phyloP scores from a whole-genome alignment of 495 filamentous ascomycete species.

The Lasiosphaeriaceae sp. region DNA sequence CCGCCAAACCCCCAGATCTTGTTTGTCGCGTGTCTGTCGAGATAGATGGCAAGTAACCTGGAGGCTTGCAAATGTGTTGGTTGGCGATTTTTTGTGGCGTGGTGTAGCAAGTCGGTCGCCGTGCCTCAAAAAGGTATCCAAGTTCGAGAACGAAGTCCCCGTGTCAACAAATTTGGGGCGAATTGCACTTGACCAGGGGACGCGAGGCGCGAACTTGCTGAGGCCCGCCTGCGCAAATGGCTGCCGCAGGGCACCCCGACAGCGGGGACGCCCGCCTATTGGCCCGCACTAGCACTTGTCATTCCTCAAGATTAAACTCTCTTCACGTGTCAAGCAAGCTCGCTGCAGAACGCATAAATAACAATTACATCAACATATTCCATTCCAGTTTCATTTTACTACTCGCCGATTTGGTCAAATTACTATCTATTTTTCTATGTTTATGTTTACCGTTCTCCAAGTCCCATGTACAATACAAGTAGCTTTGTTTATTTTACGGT shows the following conservation, averaged over 20 bases:
- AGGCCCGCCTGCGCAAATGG: conserved; percentile 4
- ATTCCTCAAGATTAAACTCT: conserved; percentile 19
- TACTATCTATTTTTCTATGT: no score
- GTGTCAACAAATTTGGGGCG: conserved; percentile 34
- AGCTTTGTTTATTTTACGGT: background rate
- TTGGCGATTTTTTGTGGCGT: background rate
- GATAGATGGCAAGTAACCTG: background rate
- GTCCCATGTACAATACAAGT: background rate
- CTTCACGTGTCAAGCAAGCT: conserved; percentile 16
- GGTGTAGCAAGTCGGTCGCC: background rate
- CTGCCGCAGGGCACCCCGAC: background rate
- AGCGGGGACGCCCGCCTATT: conserved; percentile 14
- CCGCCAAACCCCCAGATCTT: no score
- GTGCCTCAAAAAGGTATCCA: background rate
- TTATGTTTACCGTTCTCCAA: no score
- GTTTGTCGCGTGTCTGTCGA: no score
- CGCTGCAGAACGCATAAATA: background rate
- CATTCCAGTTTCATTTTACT: no score
- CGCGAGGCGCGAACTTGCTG: conserved; percentile 25
- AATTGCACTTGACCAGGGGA: conserved; percentile 10
- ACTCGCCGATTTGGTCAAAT: no score
- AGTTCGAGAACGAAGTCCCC: background rate
- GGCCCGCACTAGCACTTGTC: conserved; percentile 12
- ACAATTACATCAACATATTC: no score
- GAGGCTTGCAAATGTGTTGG: background rate